Conservation (phyloP, 2,329 filamentous ascomycete genomes). For the Fusarium fujikuroi region DNA sequence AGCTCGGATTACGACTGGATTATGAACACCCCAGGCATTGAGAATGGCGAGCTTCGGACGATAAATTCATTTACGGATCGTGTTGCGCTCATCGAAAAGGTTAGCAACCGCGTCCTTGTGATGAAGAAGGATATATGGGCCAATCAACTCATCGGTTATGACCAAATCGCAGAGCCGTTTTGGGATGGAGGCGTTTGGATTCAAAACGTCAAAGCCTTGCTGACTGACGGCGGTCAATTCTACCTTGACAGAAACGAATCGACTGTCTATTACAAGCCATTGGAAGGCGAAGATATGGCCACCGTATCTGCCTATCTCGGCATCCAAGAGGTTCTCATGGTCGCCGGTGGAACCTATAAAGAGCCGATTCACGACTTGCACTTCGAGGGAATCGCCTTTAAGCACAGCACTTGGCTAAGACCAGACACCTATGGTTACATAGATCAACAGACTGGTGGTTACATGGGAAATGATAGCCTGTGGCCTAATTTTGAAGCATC, state of each 20-base stretch:
- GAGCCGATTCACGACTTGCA: background rate
- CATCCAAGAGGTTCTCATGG: background rate
- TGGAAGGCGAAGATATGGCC: background rate
- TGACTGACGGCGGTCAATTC: background rate
- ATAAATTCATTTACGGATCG: slow-evolving; percentile 2
- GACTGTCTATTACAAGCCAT: background rate
- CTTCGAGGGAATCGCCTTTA: background rate
- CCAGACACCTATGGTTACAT: background rate
- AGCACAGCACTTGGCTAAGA: slow-evolving; percentile 1
- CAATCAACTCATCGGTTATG: slow-evolving; percentile 8
- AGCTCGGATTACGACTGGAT: slow-evolving; percentile 7
- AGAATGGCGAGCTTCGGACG: background rate
- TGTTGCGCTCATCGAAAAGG: background rate
- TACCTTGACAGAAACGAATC: background rate
- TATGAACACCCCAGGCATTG: background rate
- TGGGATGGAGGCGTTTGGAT: slow-evolving; percentile 10
- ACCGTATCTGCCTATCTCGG: background rate
- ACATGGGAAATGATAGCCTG: slow-evolving; percentile 3
- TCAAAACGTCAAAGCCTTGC: background rate
- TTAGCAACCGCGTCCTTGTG: background rate
- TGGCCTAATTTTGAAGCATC: slow-evolving; percentile 1
- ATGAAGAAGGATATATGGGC: slow-evolving; percentile 2
- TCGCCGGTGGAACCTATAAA: background rate
- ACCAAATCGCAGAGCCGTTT: slow-evolving; percentile 2
- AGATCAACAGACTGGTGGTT: background rate